Base-by-base conservation (phyloP, 345 rosid genomes). In the Aurinia saxatilis region DNA sequence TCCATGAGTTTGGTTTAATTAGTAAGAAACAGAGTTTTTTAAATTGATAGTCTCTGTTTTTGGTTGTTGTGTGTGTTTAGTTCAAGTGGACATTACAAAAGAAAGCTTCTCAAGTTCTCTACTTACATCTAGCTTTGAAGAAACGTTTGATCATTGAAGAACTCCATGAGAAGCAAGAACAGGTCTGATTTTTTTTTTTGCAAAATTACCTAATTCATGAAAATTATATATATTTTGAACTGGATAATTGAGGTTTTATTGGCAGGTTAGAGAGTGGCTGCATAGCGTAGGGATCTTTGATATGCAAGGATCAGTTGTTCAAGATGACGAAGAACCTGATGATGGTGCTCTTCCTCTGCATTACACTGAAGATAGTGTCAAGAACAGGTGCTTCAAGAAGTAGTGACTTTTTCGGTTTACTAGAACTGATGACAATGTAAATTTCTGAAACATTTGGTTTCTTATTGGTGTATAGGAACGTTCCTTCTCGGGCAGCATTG, bases 41-140 rank as follows among this genome's bases (percentile, higher is more conserved):
- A 41, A 34, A 15, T 10, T 55, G 57, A 0, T 53, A 13, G 54
- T 37, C 58, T 70, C 74, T 70, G 74, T 69, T 68, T 60, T 52
- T n/a, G 31, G 47, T 35, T n/a, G 48, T 60, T 39, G n/a, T n/a
- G n/a, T n/a, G n/a, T n/a, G n/a, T 14, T 53, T 85, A 92, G 96
- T 89, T 92, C 68, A 85, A 85, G 45, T 92, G 98, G 98, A 55
- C 60, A n/a, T 47, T 92, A 46, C 36, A 63, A 77, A 92, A 89
- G 84, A 92, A 89, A 74, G 95, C 98, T 58, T 89, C 98, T n/a
- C 96, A 92, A 80, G 88, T 89, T 71, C 79, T 92, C 0, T 83
- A 75, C 68, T 54, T 89, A 51, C 98, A 92, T 71, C 89, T 89
- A 12, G 86, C 93, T 50, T 75, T 92, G 70, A 85, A 85, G 85